A percentile compares a stretch with the other conserved stretches of the same genome.
These are phyloP conservation scores for Globisporangium ultimum DNA, from an alignment of 352 stramenopile genomes.

Conservation along the genomic window DNA sequence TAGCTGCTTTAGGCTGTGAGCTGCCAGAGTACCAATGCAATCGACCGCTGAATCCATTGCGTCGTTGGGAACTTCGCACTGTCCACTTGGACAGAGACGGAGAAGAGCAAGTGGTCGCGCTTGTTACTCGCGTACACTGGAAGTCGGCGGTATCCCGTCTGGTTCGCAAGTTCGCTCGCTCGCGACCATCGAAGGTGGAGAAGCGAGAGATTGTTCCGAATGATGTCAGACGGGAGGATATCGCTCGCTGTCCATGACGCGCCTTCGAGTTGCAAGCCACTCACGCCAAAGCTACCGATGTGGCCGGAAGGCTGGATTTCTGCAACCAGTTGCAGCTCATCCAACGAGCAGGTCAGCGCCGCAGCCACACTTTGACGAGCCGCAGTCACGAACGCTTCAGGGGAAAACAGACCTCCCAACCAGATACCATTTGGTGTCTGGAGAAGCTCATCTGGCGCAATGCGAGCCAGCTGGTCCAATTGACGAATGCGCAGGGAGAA, in stretches of 20 bases:
- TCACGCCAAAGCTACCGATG: constrained; percentile 53
- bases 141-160: constrained; percentile 36
- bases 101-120: constrained; percentile 78
- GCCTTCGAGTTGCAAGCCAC: constrained; percentile 82
- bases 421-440: constrained; percentile 54
- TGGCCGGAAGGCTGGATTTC: constrained; percentile 41
- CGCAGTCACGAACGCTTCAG: constrained; percentile 91
- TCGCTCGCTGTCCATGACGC: constrained; percentile 61
- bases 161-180: constrained; percentile 24
- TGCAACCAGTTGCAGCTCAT: constrained; percentile 83
- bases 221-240: constrained; percentile 74
- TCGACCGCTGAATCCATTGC: constrained; percentile 79
- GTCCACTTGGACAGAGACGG: constrained; percentile 66
- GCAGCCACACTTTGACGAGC: constrained; percentile 88
- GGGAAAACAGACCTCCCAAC: constrained; percentile 91
- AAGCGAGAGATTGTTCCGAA: constrained; percentile 63
- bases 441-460: constrained; percentile 41
- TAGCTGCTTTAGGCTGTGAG: constrained; percentile 23
- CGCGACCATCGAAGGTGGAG: constrained; percentile 72
- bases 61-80: constrained; percentile 42
- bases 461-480: constrained; percentile 39
- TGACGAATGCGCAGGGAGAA: constrained; percentile 78
- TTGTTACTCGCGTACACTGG: constrained; percentile 85
- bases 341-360: constrained; percentile 76
- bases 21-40: constrained; percentile 83